Conservation (phyloP, 176 grass and related monocot species). For the Carex cristatella region DNA sequence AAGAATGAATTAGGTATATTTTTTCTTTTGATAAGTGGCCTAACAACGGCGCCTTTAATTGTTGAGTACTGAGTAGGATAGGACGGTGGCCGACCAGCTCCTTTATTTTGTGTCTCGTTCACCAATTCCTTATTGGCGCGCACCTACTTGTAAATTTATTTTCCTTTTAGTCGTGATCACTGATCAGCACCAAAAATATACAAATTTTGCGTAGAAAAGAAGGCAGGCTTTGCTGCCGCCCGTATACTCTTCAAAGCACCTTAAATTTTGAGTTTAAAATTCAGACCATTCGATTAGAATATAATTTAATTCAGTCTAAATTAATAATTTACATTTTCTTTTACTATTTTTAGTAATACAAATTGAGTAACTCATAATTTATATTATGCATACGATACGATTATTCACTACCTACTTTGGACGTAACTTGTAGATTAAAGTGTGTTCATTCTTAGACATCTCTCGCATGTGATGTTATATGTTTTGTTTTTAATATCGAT, state of each 20-base stretch:
- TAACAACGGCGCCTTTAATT: background rate
- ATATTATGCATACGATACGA: too few species aligned
- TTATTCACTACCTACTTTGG: too few species aligned
- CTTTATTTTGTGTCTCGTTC: background rate
- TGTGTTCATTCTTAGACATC: too few species aligned
- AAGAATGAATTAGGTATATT: background rate
- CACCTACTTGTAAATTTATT: background rate
- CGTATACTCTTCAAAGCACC: too few species aligned
- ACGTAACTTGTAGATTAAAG: too few species aligned
- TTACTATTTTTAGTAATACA: too few species aligned
- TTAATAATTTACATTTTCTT: too few species aligned
- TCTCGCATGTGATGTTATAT: too few species aligned
- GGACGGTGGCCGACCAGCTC: slow-evolving; percentile 10
- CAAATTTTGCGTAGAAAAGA: background rate
- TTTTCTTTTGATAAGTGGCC: background rate
- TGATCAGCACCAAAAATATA: background rate
- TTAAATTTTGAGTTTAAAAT: too few species aligned
- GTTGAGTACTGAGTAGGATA: background rate
- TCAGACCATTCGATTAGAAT: too few species aligned
- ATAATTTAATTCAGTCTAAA: too few species aligned
- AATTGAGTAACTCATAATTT: too few species aligned
- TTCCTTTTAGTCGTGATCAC: background rate
- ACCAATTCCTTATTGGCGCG: background rate
- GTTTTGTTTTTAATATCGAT: background rate
- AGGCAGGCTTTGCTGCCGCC: background rate